These are phyloP conservation scores for Paraphaeosphaeria minitans DNA, from an alignment of 2,329 filamentous ascomycete species.

Conservation along the genomic window DNA sequence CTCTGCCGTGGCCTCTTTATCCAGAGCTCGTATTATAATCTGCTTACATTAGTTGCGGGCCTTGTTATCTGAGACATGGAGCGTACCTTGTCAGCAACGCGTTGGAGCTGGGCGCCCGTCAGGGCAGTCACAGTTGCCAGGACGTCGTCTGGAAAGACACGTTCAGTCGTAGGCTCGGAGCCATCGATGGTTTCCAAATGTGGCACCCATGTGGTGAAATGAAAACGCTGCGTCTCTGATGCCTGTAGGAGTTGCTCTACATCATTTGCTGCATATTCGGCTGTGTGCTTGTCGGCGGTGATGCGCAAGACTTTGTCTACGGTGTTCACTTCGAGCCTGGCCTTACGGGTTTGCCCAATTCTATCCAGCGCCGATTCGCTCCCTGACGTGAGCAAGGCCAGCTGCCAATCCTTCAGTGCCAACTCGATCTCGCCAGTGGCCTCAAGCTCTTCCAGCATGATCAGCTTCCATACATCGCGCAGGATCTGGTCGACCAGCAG, in stretches of 20 bases:
- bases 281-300: slow-evolving; percentile 43
- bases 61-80: too few species aligned
- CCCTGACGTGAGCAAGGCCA: slow-evolving; percentile 36
- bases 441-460: slow-evolving; percentile 44
- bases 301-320: slow-evolving; percentile 39
- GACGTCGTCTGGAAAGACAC: slow-evolving; percentile 22
- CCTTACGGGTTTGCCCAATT: slow-evolving; percentile 35
- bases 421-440: slow-evolving; percentile 43
- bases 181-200: slow-evolving; percentile 14
- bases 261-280: slow-evolving; percentile 44
- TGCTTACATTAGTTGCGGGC: slow-evolving; percentile 18
- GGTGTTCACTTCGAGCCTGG: slow-evolving; percentile 36
- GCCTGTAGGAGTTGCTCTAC: slow-evolving; percentile 32
- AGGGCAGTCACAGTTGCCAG: slow-evolving; percentile 27
- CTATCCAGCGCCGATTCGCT: slow-evolving; percentile 32
- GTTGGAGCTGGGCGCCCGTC: slow-evolving; percentile 32
- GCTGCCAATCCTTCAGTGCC: slow-evolving; percentile 40
- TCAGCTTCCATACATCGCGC: slow-evolving; percentile 39
- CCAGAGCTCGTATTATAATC: slow-evolving; percentile 37
- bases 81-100: slow-evolving; percentile 25
- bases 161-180: slow-evolving; percentile 7
- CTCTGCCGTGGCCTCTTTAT: slow-evolving; percentile 28
- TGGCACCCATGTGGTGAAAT: slow-evolving; percentile 29
- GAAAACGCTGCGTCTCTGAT: slow-evolving; percentile 22
- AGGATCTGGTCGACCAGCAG: slow-evolving; percentile 42